A percentile compares a stretch with the other conserved stretches of the same genome.
These are phyloP conservation scores for Solanum ossicruentum DNA, from an alignment of 257 asterid genomes.

Conservation along the genomic window DNA sequence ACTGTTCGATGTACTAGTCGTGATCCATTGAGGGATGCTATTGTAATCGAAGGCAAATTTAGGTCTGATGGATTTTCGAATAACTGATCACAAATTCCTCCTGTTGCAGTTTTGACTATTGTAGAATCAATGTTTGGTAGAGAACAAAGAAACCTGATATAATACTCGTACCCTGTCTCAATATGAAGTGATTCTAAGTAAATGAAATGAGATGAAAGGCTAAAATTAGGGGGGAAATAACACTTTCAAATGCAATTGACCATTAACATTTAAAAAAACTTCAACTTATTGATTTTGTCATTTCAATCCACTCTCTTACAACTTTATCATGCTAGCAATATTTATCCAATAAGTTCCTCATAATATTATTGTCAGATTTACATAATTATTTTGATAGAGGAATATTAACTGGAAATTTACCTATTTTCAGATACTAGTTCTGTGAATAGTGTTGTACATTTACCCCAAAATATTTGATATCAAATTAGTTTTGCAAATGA, in stretches of 20 bases:
- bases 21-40: constrained; percentile 55
- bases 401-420: too few species aligned
- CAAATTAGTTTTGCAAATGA: too few species aligned
- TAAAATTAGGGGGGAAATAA: background rate
- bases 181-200: background rate
- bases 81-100: constrained; percentile 47
- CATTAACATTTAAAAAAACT: too few species aligned
- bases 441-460: too few species aligned
- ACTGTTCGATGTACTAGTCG: constrained; percentile 36
- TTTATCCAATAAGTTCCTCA: background rate
- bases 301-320: background rate
- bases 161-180: constrained; percentile 55
- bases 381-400: too few species aligned
- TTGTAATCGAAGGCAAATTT: constrained; percentile 75
- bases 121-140: constrained; percentile 54
- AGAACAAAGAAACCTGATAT: constrained; percentile 65
- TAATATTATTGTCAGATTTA: too few species aligned
- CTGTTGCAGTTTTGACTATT: constrained; percentile 44
- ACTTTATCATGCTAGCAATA: background rate
- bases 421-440: too few species aligned
- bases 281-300: background rate
- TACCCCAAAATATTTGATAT: too few species aligned
- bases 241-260: background rate
- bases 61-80: constrained; percentile 53
- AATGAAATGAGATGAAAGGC: background rate